These are phyloP conservation scores for Saturnispora sekii DNA, from an alignment of 805 yeast species.

Conservation along the genomic window DNA sequence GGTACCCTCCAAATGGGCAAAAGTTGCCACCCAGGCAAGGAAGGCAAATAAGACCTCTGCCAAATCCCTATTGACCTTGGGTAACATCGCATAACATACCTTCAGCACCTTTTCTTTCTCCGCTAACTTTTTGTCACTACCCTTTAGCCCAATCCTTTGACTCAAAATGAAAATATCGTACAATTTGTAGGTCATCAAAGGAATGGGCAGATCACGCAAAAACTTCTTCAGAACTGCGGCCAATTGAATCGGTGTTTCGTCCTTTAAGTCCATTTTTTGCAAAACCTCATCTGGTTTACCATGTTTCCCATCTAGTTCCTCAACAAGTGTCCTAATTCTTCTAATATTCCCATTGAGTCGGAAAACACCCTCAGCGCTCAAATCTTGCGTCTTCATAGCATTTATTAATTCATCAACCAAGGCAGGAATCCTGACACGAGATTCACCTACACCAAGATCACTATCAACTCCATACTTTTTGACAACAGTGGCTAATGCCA, in stretches of 20 bases:
- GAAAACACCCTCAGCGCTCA: slow-evolving; percentile 94
- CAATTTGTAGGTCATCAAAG: slow-evolving; percentile 66
- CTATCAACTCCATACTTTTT: slow-evolving; percentile 71
- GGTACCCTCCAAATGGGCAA: slow-evolving; percentile 82
- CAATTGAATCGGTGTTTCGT: slow-evolving; percentile 79
- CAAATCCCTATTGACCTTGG: slow-evolving; percentile 71
- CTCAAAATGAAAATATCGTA: slow-evolving; percentile 73
- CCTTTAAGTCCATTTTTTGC: slow-evolving; percentile 35
- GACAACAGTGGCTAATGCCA: slow-evolving; percentile 60
- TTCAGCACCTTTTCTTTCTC: slow-evolving; percentile 46
- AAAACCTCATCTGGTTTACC: slow-evolving; percentile 59
- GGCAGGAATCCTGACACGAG: slow-evolving; percentile 70
- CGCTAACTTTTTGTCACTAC: slow-evolving; percentile 15
- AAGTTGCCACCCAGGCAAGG: slow-evolving; percentile 91
- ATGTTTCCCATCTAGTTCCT: slow-evolving; percentile 54
- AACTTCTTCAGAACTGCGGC: slow-evolving; percentile 91
- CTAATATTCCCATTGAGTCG: slow-evolving; percentile 93
- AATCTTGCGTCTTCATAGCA: slow-evolving; percentile 80
- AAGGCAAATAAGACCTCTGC: slow-evolving; percentile 80
- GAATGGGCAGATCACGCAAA: slow-evolving; percentile 86
- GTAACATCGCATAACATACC: slow-evolving; percentile 66
- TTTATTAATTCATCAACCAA: slow-evolving; percentile 78
- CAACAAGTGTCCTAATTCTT: slow-evolving; percentile 62
- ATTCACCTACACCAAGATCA: slow-evolving; percentile 75
- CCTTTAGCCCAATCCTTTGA: slow-evolving; percentile 33